A percentile compares a stretch with the other conserved stretches of the same genome.
Conservation (phyloP, 352 stramenopile genomes). For the Pythium phragmiticola region DNA sequence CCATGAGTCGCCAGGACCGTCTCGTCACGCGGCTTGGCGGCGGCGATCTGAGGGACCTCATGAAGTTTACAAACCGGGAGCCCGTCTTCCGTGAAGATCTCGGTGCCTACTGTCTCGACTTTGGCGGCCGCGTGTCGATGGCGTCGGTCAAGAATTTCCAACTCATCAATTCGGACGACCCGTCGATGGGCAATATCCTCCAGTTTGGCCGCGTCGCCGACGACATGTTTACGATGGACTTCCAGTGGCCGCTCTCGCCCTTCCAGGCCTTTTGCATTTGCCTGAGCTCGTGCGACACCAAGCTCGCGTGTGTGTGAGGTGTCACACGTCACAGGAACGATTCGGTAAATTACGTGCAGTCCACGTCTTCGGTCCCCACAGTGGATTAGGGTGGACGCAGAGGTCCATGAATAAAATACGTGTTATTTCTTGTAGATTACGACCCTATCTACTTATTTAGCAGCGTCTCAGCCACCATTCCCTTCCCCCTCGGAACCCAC, state of each 20-base stretch:
- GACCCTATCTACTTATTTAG: slow-evolving; percentile 9
- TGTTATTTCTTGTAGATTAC: slow-evolving; percentile 15
- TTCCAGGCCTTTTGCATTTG: slow-evolving; percentile 90
- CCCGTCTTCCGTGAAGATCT: slow-evolving; percentile 85
- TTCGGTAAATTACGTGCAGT: slow-evolving; percentile 20
- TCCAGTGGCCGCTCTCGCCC: slow-evolving; percentile 84
- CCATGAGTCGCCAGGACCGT: slow-evolving; percentile 83
- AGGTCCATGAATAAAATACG: slow-evolving; percentile 24
- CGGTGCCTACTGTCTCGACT: slow-evolving; percentile 85
- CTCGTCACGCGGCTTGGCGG: slow-evolving; percentile 69
- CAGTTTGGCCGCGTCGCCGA: slow-evolving; percentile 89
- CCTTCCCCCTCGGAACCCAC: neutral
- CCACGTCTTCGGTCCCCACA: neutral
- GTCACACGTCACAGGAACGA: slow-evolving; percentile 18
- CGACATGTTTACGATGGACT: slow-evolving; percentile 92
- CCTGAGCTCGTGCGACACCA: slow-evolving; percentile 88
- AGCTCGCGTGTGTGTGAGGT: slow-evolving; percentile 70
- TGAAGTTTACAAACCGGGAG: slow-evolving; percentile 87
- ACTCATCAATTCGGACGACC: slow-evolving; percentile 80
- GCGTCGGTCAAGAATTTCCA: slow-evolving; percentile 76
- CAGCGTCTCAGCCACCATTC: neutral
- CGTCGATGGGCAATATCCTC: slow-evolving; percentile 84
- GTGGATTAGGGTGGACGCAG: neutral
- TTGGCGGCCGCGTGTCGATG: slow-evolving; percentile 16
- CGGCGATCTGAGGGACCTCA: slow-evolving; percentile 78